Conservation (phyloP, 805 yeast genomes). For the Yarrowia yakushimensis region DNA sequence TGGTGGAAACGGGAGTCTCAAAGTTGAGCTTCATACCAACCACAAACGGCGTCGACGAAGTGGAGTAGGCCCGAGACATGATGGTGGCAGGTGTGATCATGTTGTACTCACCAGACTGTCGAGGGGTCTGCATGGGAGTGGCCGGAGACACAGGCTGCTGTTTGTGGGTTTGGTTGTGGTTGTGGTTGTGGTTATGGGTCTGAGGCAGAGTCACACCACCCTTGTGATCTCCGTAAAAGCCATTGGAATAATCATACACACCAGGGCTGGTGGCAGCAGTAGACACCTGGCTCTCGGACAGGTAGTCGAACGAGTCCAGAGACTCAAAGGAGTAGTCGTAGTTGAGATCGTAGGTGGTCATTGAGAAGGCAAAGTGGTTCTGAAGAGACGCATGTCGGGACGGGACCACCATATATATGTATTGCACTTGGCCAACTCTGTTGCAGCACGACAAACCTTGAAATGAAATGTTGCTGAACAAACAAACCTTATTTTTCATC, state of each 20-base stretch:
- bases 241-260: not conserved
- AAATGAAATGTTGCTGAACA: not conserved
- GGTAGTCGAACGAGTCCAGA: slow-evolving; percentile 20
- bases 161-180: not conserved
- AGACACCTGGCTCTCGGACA: not conserved
- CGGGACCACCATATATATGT: not conserved
- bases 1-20: not conserved
- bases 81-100: slow-evolving; percentile 8
- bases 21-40: slow-evolving; percentile 10
- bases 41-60: slow-evolving; percentile 7
- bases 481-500: not conserved
- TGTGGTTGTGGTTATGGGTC: not conserved
- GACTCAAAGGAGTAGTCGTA: slow-evolving; percentile 22
- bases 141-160: not conserved
- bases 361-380: not conserved
- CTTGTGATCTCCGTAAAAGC: not conserved
- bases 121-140: not conserved
- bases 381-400: not conserved
- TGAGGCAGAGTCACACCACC: no score
- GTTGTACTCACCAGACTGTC: not conserved
- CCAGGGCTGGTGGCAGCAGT: slow-evolving; percentile 18
- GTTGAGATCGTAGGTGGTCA: slow-evolving; percentile 18
- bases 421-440: not conserved
- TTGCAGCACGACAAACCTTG: not conserved
- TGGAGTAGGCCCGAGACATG: not conserved